Conservation (phyloP, 208 protist genomes). For the Acanthamoeba sp. region DNA sequence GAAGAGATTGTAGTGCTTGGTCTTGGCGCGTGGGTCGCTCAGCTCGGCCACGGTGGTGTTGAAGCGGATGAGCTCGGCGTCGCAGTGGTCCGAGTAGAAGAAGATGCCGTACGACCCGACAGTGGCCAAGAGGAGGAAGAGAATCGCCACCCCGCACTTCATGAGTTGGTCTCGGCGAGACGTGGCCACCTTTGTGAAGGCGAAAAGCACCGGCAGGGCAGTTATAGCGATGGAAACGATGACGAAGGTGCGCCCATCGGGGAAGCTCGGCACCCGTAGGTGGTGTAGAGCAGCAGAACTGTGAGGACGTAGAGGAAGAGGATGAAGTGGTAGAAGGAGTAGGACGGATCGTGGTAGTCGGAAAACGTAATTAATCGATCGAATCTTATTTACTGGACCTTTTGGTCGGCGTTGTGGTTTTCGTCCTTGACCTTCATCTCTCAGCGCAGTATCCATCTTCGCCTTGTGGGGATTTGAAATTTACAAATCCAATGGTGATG, state of each 20-base stretch:
- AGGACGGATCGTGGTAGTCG: constrained; percentile 8
- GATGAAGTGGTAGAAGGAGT: constrained; percentile 75
- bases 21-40: constrained; percentile 9
- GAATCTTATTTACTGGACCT: background rate
- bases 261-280: constrained; percentile 43
- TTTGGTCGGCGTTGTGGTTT: background rate
- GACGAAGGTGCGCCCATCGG: constrained; percentile 37
- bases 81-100: constrained; percentile 69
- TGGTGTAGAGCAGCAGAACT: constrained; percentile 63
- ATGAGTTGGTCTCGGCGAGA: background rate
- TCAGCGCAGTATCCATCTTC: background rate
- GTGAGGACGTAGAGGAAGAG: constrained; percentile 67
- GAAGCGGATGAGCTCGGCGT: constrained; percentile 8
- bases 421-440: background rate
- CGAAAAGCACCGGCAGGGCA: constrained; percentile 39
- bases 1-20: constrained; percentile 62
- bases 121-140: constrained; percentile 41
- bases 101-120: constrained; percentile 1
- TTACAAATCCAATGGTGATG: too few relatives aligned
- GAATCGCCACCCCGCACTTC: constrained; percentile 7
- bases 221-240: constrained; percentile 30
- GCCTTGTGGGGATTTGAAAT: too few relatives aligned
- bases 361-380: constrained; percentile 69
- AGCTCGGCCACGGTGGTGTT: constrained; percentile 37
- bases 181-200: constrained; percentile 40